Percentiles rank a stretch among this genome's conserved stretches.
Evolutionary conservation across 768 basidiomycete species (phyloP).

Genomic region (Mrakia gelida): DNA sequence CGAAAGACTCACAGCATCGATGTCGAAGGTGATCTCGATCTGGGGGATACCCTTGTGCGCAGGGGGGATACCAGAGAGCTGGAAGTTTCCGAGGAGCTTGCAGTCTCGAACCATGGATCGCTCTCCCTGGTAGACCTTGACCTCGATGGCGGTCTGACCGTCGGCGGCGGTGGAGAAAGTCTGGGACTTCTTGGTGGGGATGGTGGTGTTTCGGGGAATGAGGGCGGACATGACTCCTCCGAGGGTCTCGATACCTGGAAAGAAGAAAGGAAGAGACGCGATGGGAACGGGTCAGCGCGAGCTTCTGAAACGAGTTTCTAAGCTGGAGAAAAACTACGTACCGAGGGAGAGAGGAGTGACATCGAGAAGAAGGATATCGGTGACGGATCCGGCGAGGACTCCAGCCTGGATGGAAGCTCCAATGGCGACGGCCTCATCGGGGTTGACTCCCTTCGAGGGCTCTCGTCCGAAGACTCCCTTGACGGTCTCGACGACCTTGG

Average conservation of each 20-base stretch:
- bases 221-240: slow-evolving; percentile 99
- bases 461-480: slow-evolving; percentile 91
- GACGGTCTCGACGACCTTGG: slow-evolving; percentile 87
- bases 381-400: slow-evolving; percentile 93
- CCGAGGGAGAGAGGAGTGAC: slow-evolving; percentile 78
- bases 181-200: slow-evolving; percentile 99
- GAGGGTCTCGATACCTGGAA: slow-evolving; percentile 79
- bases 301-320: background rate
- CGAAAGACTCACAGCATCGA: slow-evolving; percentile 70
- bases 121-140: slow-evolving; percentile 99
- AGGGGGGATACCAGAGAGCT: slow-evolving; percentile 93
- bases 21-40: slow-evolving; percentile 89
- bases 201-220: slow-evolving; percentile 96
- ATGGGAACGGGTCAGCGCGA: background rate
- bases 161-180: slow-evolving; percentile 98
- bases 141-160: slow-evolving; percentile 98
- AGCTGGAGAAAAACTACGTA: slow-evolving; percentile 41
- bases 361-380: slow-evolving; percentile 74
- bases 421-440: slow-evolving; percentile 97
- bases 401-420: slow-evolving; percentile 98
- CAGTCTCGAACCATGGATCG: slow-evolving; percentile 98
- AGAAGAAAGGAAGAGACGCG: slow-evolving; percentile 24
- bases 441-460: slow-evolving; percentile 98
- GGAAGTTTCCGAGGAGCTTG: slow-evolving; percentile 99
- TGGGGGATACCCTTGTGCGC: slow-evolving; percentile 73